Percentiles rank a stretch among this genome's conserved stretches.
Evolutionary conservation across 441 rosid species (phyloP).

Genomic region (Erodium texanum): DNA sequence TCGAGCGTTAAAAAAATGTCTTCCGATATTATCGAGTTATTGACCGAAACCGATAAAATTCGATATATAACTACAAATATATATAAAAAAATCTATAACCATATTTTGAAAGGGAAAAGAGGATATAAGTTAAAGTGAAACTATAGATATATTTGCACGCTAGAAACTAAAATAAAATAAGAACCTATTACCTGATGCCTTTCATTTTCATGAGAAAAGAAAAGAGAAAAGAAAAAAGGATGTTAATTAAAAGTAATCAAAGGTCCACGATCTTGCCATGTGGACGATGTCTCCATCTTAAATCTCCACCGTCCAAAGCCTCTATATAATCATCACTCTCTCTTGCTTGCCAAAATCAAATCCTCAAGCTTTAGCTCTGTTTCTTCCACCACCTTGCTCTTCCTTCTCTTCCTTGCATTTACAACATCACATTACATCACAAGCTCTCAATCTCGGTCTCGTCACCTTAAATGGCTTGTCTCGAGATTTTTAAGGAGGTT

Average conservation of each 20-base stretch:
- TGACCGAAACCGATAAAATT: too few species aligned
- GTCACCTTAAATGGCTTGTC: conserved; percentile 39
- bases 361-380: conserved; percentile 1
- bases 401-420: conserved; percentile 17
- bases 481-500: conserved; percentile 49
- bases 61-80: background rate
- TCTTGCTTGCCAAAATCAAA: conserved; percentile 20
- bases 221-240: background rate
- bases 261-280: conserved; percentile 24
- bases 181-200: background rate
- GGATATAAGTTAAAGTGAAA: background rate
- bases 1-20: too few species aligned
- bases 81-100: background rate
- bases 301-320: conserved; percentile 46
- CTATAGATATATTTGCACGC: background rate
- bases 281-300: conserved; percentile 21
- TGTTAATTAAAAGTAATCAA: background rate
- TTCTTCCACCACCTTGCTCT: conserved; percentile 7
- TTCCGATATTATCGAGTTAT: too few species aligned
- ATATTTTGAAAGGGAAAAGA: background rate
- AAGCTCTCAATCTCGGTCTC: background rate
- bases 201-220: background rate
- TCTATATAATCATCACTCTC: conserved; percentile 42
- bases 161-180: background rate
- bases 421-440: conserved; percentile 16